These are phyloP conservation scores for Salix koriyanagi DNA, from an alignment of 345 rosid species.

Conservation along the genomic window DNA sequence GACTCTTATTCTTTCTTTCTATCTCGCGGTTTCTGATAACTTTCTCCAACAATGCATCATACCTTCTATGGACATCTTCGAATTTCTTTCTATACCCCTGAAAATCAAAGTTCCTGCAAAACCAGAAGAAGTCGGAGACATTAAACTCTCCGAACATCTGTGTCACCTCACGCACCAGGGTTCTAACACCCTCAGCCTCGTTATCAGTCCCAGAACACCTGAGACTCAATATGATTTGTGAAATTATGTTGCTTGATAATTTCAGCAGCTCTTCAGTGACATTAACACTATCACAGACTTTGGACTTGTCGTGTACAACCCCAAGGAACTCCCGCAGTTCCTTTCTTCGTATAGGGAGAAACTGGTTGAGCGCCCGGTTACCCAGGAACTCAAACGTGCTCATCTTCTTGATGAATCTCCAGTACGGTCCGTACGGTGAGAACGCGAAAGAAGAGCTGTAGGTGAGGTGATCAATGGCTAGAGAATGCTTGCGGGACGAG, in stretches of 20 bases:
- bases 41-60: constrained; percentile 34
- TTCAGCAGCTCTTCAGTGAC: constrained; percentile 38
- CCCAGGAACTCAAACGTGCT: constrained; percentile 45
- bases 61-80: constrained; percentile 26
- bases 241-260: constrained; percentile 36
- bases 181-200: constrained; percentile 30
- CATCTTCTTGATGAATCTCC: constrained; percentile 45
- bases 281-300: constrained; percentile 23
- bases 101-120: constrained; percentile 33
- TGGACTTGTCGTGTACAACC: constrained; percentile 15
- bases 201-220: constrained; percentile 30
- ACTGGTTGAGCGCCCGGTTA: constrained; percentile 26
- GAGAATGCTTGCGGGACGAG: constrained; percentile 26
- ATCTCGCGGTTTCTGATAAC: constrained; percentile 28
- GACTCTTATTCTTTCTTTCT: constrained; percentile 4
- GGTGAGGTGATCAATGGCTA: constrained; percentile 39
- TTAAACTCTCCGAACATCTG: constrained; percentile 45
- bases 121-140: constrained; percentile 43
- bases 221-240: constrained; percentile 44
- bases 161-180: constrained; percentile 33
- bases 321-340: constrained; percentile 23
- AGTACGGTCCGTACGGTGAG: constrained; percentile 38
- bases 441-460: constrained; percentile 44
- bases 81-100: constrained; percentile 33
- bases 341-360: constrained; percentile 30